These are phyloP conservation scores for Vitis cinerea DNA, from an alignment of 164 flowering plant genomes.

Conservation along the genomic window DNA sequence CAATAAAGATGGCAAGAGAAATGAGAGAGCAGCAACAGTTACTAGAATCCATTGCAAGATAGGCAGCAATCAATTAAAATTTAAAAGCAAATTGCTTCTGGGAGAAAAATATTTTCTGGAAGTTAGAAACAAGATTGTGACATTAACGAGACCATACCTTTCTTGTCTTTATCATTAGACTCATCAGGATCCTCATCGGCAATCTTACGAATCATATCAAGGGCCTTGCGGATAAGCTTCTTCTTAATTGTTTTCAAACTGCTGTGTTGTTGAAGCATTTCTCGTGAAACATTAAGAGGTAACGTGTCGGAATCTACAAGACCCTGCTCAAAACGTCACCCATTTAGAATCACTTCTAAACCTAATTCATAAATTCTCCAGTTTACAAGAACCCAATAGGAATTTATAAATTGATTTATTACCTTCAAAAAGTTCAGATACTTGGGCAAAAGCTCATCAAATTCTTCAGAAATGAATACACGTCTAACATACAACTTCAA, in stretches of 20 bases:
- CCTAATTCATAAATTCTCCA: neutral
- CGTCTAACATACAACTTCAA: constrained; percentile 89
- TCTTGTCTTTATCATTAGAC: constrained; percentile 62
- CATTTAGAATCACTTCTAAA: neutral
- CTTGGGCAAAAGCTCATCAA: constrained; percentile 96
- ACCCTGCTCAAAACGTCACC: constrained; percentile 54
- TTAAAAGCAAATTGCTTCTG: no score
- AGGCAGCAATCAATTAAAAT: neutral
- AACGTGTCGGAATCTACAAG: constrained; percentile 96
- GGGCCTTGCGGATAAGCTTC: constrained; percentile 93
- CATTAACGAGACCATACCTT: constrained; percentile 40
- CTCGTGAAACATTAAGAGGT: constrained; percentile 95
- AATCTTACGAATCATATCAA: constrained; percentile 89
- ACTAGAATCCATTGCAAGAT: neutral
- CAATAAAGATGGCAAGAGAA: neutral
- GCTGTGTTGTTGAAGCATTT: constrained; percentile 97
- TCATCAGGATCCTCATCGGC: constrained; percentile 99
- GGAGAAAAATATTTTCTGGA: neutral
- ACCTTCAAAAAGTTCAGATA: constrained; percentile 87
- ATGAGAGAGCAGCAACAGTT: neutral
- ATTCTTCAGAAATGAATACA: constrained; percentile 96
- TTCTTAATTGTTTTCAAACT: constrained; percentile 95
- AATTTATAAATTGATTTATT: constrained; percentile 1
- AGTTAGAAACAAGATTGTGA: no score
- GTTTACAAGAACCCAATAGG: neutral